Percentiles rank a stretch among this genome's conserved stretches.
Conservation (phyloP, 225 moss, liverwort and hornwort species). For the Physcomitrium patens region DNA sequence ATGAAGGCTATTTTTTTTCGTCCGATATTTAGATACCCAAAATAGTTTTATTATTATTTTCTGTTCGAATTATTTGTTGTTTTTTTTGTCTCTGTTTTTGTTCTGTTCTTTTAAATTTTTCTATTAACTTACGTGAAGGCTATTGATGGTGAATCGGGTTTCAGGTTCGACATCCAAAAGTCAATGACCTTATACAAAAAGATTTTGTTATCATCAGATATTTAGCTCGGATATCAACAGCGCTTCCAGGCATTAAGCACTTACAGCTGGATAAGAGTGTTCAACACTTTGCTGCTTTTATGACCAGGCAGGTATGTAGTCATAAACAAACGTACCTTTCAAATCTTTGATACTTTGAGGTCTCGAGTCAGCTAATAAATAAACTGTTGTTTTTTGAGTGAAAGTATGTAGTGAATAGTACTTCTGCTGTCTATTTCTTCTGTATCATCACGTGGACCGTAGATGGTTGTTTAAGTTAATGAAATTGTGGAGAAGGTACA, state of each 20-base stretch:
- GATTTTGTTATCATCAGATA: conserved; percentile 78
- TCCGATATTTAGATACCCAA: too few relatives aligned
- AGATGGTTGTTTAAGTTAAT: neutral
- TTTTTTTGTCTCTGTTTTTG: too few relatives aligned
- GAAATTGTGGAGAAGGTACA: neutral
- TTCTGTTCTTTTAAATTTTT: neutral
- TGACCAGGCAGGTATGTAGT: conserved; percentile 76
- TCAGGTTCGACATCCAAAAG: conserved; percentile 77
- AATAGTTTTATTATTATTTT: too few relatives aligned
- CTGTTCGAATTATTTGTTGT: too few relatives aligned
- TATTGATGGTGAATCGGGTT: conserved; percentile 22
- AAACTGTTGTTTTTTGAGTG: neutral
- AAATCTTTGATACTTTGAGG: conserved; percentile 1
- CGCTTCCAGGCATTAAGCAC: conserved; percentile 64
- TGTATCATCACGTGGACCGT: neutral
- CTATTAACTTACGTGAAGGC: neutral
- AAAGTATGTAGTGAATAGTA: neutral
- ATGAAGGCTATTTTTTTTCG: too few relatives aligned
- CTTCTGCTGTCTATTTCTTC: neutral
- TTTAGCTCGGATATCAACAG: conserved; percentile 61
- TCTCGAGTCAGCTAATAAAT: neutral
- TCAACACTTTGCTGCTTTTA: conserved; percentile 80
- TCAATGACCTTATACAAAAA: conserved; percentile 63
- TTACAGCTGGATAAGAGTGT: conserved; percentile 81
- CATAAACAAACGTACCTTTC: neutral